Percentiles rank a stretch among this genome's conserved stretches.
These are phyloP conservation scores for Scenedesmus sp. DNA, from an alignment of 163 green algal genomes.

Conservation along the genomic window DNA sequence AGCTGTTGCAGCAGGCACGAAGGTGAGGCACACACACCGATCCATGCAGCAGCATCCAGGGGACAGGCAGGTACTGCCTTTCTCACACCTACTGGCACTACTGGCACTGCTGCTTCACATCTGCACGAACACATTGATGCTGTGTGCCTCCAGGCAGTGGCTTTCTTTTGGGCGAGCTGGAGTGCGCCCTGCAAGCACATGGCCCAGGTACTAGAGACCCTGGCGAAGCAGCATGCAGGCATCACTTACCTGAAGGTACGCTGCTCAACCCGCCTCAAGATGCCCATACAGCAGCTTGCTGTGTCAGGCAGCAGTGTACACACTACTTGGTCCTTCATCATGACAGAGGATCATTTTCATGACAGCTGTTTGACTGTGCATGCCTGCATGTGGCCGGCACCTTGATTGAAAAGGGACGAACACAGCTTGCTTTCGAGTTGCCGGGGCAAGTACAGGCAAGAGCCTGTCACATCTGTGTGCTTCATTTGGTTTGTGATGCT, in stretches of 20 bases:
- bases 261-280: no score
- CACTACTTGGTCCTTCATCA: background rate
- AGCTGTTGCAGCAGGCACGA: background rate
- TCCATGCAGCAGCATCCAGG: background rate
- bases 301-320: background rate
- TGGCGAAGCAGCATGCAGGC: conserved; percentile 67
- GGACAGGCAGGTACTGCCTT: background rate
- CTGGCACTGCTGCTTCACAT: background rate
- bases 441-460: no score
- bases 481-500: background rate
- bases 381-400: background rate
- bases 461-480: background rate
- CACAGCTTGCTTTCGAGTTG: no score
- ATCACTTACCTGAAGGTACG: conserved; percentile 74
- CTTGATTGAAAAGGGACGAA: no score
- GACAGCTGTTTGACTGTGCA: no score
- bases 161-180: conserved; percentile 92
- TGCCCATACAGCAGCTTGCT: background rate
- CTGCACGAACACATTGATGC: background rate
- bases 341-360: no score
- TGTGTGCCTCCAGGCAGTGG: conserved; percentile 68
- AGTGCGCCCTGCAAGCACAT: conserved; percentile 90
- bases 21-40: background rate
- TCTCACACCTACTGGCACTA: background rate
- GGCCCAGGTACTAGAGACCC: conserved; percentile 76